Conservation (phyloP, 2,329 filamentous ascomycete species). For the Penicillium sp. region DNA sequence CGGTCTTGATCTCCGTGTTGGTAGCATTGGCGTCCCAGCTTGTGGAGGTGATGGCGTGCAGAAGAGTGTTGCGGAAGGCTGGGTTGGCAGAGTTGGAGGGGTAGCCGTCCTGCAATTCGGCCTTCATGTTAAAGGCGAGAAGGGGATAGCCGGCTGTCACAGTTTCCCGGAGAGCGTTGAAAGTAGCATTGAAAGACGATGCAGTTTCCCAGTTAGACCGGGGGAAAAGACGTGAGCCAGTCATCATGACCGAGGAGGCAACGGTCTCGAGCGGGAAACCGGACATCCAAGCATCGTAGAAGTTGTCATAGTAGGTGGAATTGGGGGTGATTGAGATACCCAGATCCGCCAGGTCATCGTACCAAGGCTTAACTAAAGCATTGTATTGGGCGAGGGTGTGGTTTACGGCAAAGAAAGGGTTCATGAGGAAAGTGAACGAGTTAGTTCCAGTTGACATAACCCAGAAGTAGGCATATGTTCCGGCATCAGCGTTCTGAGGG, state of each 20-base stretch:
- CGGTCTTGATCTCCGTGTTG: constrained; percentile 42
- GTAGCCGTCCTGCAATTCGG: constrained; percentile 24
- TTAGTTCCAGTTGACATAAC: constrained; percentile 22
- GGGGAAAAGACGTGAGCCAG: constrained; percentile 41
- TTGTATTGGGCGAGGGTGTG: constrained; percentile 33
- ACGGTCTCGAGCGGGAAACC: constrained; percentile 34
- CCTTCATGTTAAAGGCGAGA: constrained; percentile 40
- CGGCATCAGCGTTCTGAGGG: constrained; percentile 31
- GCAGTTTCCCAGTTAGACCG: constrained; percentile 36
- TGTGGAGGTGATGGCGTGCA: constrained; percentile 32
- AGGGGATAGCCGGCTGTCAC: constrained; percentile 32
- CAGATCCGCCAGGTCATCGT: constrained; percentile 26
- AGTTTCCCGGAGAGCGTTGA: constrained; percentile 28
- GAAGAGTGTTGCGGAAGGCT: constrained; percentile 28
- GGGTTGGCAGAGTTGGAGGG: constrained; percentile 28
- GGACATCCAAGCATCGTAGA: constrained; percentile 32
- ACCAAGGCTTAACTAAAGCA: constrained; percentile 33
- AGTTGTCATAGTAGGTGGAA: constrained; percentile 33
- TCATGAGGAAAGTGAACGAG: constrained; percentile 38
- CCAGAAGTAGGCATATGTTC: constrained; percentile 40
- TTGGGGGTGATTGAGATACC: constrained; percentile 30
- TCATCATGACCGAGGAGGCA: constrained; percentile 25
- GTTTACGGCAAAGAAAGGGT: constrained; percentile 33
- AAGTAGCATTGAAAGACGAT: constrained; percentile 32
- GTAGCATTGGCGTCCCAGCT: constrained; percentile 28